Conservation (phyloP, 768 basidiomycete genomes). For the Porphyrellus cyaneotinctus region DNA sequence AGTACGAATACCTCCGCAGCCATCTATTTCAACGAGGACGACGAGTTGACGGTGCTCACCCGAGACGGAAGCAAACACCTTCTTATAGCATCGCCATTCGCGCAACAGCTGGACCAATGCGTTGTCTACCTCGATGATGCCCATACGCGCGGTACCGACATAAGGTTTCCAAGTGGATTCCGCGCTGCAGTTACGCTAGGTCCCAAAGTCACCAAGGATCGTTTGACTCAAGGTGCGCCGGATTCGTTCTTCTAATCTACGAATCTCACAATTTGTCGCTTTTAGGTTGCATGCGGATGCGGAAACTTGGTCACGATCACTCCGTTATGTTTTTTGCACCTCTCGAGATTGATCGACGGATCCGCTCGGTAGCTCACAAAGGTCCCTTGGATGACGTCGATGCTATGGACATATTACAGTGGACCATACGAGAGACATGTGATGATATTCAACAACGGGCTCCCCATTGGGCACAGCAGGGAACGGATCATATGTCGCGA, state of each 20-base stretch:
- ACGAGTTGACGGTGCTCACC: slow-evolving; percentile 32
- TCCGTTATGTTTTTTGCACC: slow-evolving; percentile 48
- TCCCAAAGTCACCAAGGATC: slow-evolving; percentile 15
- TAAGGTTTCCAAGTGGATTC: slow-evolving; percentile 14
- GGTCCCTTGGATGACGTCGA: neutral
- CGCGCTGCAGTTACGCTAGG: slow-evolving; percentile 16
- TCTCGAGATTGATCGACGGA: slow-evolving; percentile 39
- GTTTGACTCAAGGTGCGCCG: slow-evolving; percentile 14
- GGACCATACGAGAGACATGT: slow-evolving; percentile 46
- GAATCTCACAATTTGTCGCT: neutral
- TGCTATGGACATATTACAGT: slow-evolving; percentile 38
- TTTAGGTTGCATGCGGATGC: slow-evolving; percentile 54
- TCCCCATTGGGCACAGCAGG: slow-evolving; percentile 45
- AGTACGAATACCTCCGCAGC: slow-evolving; percentile 22
- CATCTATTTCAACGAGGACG: slow-evolving; percentile 32
- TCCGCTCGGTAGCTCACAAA: slow-evolving; percentile 29
- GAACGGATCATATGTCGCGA: slow-evolving; percentile 33
- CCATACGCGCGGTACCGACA: slow-evolving; percentile 19
- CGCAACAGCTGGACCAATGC: slow-evolving; percentile 33
- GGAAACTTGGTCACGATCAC: slow-evolving; percentile 45
- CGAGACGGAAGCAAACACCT: slow-evolving; percentile 28
- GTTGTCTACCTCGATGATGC: slow-evolving; percentile 17
- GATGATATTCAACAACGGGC: slow-evolving; percentile 35
- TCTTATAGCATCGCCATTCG: slow-evolving; percentile 32
- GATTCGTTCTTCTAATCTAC: neutral